These are phyloP conservation scores for Dothiorella sarmentorum DNA, from an alignment of 2,329 filamentous ascomycete species.

Conservation along the genomic window DNA sequence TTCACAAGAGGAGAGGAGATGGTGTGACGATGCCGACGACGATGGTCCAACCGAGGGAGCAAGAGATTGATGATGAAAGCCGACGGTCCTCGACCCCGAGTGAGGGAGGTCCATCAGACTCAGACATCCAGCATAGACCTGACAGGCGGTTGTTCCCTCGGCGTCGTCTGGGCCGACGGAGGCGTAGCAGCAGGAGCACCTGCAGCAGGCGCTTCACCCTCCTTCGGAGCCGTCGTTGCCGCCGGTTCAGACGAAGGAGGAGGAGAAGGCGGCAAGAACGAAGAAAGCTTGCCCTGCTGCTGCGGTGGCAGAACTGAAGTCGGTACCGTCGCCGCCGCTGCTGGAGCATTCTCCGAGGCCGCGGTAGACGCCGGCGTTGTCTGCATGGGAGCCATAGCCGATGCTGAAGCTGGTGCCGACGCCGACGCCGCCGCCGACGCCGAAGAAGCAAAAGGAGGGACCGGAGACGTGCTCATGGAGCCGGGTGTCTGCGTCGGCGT, in stretches of 20 bases:
- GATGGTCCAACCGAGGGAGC: not conserved
- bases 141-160: not conserved
- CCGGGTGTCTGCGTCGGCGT: slow-evolving; percentile 11
- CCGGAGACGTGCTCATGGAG: not conserved
- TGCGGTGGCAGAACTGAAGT: too few relatives aligned
- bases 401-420: not conserved
- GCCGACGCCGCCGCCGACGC: too few relatives aligned
- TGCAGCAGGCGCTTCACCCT: not conserved
- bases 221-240: not conserved
- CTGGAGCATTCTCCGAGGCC: not conserved
- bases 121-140: slow-evolving; percentile 17
- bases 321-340: too few relatives aligned
- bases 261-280: not conserved
- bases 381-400: too few relatives aligned
- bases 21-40: too few relatives aligned
- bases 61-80: not conserved
- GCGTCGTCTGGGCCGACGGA: not conserved
- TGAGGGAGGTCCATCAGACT: too few relatives aligned
- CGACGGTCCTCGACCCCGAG: too few relatives aligned
- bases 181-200: too few relatives aligned
- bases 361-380: too few relatives aligned
- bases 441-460: not conserved
- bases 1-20: not conserved
- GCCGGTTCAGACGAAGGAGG: not conserved
- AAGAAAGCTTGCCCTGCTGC: not conserved